These are phyloP conservation scores for Solanum peruvianum DNA, from an alignment of 257 asterid genomes.

Conservation along the genomic window DNA sequence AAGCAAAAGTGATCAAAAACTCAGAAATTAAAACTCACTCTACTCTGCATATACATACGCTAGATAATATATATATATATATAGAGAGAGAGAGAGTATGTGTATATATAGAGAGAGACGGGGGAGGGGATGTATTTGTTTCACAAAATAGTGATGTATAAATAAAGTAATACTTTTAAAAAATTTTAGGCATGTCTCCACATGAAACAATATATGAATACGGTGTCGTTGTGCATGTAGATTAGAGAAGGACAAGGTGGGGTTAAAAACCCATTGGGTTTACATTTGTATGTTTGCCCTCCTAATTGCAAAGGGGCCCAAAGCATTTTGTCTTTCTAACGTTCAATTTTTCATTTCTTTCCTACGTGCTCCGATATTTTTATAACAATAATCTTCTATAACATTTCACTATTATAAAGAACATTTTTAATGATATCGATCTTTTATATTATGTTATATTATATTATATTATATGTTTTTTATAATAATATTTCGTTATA, in stretches of 20 bases:
- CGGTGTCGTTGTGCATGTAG: neutral
- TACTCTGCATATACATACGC: no score
- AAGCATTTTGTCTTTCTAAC: neutral
- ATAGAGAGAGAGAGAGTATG: no score
- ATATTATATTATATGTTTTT: neutral
- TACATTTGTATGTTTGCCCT: neutral
- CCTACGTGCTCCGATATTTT: fast-evolving
- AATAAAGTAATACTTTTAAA: neutral
- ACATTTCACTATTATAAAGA: neutral
- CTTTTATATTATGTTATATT: neutral
- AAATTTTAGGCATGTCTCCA: neutral
- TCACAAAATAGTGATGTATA: neutral
- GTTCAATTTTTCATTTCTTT: neutral
- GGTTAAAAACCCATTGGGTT: neutral
- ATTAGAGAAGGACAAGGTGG: neutral
- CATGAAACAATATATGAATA: neutral
- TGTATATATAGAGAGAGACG: no score
- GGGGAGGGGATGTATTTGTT: neutral
- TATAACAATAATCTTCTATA: neutral
- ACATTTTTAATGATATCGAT: neutral
- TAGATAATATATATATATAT: no score
- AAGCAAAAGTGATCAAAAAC: no score
- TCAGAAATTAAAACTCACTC: no score
- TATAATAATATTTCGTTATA: neutral
- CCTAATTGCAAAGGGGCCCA: neutral